Evolutionary conservation across 441 rosid species (phyloP).

Genomic region (Melastoma candidum): DNA sequence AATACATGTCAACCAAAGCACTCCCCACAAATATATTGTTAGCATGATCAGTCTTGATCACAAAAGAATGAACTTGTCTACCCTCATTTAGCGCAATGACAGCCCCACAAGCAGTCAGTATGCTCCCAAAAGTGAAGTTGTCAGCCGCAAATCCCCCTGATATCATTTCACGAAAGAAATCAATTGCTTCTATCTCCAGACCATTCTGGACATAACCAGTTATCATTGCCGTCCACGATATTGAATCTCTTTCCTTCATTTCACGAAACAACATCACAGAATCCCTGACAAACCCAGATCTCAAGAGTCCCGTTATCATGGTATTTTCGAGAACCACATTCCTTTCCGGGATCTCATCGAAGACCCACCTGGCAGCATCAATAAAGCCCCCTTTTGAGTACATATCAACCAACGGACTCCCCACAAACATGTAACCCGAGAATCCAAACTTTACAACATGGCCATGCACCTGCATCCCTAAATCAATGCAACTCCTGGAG

Average conservation of each 20-base stretch:
- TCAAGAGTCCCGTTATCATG: constrained; percentile 61
- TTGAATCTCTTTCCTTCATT: constrained; percentile 68
- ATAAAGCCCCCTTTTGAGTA: no score
- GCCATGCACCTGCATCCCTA: no score
- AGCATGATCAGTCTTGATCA: constrained; percentile 41
- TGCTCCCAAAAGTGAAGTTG: constrained; percentile 85
- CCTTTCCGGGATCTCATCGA: constrained; percentile 26
- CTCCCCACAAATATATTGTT: constrained; percentile 71
- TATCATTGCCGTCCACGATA: constrained; percentile 88
- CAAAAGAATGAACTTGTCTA: constrained; percentile 57
- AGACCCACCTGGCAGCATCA: no score
- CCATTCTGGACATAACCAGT: constrained; percentile 73
- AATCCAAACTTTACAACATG: no score
- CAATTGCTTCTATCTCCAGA: constrained; percentile 48
- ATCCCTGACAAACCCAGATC: constrained; percentile 59
- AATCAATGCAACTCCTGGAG: no score
- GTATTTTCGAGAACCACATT: constrained; percentile 69
- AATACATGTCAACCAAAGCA: constrained; percentile 91
- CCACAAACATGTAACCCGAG: no score
- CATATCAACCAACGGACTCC: no score
- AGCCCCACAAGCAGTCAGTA: constrained; percentile 67
- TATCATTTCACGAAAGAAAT: constrained; percentile 59
- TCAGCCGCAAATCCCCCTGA: constrained; percentile 51
- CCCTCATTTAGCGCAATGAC: constrained; percentile 53
- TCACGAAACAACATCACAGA: constrained; percentile 39